Percentiles rank a stretch among this genome's conserved stretches.
Conservation (phyloP, 2,329 filamentous ascomycete genomes). For the Phialophora expanda region DNA sequence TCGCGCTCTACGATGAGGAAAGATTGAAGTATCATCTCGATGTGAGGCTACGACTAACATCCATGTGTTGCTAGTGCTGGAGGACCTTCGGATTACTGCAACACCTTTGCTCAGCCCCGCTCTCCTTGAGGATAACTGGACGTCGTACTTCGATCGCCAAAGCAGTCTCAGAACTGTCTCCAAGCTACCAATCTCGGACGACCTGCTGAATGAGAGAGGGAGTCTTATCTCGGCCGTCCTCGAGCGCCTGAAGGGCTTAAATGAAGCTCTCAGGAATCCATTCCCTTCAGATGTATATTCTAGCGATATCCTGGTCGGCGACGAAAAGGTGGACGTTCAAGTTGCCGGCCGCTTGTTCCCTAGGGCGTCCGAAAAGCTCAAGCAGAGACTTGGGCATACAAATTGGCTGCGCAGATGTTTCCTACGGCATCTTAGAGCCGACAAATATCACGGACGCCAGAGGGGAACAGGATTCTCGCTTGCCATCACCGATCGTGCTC, state of each 20-base stretch:
- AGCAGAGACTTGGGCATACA: neutral
- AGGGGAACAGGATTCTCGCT: neutral
- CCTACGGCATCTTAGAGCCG: neutral
- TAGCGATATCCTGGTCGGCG: neutral
- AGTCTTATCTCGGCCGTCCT: neutral
- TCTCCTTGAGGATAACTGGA: conserved; percentile 5
- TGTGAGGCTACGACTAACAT: neutral
- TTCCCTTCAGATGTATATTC: neutral
- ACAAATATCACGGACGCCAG: neutral
- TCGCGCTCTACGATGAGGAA: neutral
- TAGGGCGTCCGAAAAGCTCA: neutral
- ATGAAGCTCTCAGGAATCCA: neutral
- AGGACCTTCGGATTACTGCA: conserved; percentile 8
- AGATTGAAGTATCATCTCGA: neutral
- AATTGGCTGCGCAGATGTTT: neutral
- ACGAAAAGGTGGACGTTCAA: neutral
- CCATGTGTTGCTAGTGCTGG: neutral
- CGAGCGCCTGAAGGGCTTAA: neutral
- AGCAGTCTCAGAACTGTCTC: neutral
- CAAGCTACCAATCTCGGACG: neutral
- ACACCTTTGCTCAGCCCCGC: conserved; percentile 10
- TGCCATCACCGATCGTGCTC: neutral
- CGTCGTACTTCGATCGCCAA: conserved; percentile 9
- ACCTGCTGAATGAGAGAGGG: neutral
- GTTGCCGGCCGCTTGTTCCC: neutral